Conservation (phyloP, 2,329 filamentous ascomycete genomes). For the Huntiella savannae region DNA sequence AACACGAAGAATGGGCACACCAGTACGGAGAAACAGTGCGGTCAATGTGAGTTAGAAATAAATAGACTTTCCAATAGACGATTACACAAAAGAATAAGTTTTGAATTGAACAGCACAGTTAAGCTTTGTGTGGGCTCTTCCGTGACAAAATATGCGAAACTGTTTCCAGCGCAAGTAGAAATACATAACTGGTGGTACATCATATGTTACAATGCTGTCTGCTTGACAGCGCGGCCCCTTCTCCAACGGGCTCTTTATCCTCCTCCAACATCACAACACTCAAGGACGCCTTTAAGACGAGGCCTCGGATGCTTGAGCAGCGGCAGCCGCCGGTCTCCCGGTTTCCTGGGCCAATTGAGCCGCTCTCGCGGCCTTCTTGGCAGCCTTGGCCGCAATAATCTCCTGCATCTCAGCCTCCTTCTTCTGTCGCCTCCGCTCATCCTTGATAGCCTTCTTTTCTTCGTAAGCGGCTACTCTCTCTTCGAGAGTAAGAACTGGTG, state of each 20-base stretch:
- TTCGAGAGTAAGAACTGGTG: slow-evolving; percentile 43
- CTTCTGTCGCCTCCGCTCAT: slow-evolving; percentile 28
- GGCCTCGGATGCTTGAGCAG: not conserved
- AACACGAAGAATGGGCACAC: slow-evolving; percentile 85
- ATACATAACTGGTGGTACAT: slow-evolving; percentile 9
- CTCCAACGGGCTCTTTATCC: not conserved
- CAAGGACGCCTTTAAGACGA: not conserved
- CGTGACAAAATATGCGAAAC: not conserved
- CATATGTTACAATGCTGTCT: slow-evolving; percentile 8
- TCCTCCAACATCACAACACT: not conserved
- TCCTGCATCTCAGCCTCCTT: slow-evolving; percentile 14
- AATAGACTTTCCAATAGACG: too few species aligned
- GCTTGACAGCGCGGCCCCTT: not conserved
- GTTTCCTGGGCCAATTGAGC: not conserved
- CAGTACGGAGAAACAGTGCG: slow-evolving; percentile 87
- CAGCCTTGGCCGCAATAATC: slow-evolving; percentile 6
- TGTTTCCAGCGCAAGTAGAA: not conserved
- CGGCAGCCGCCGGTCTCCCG: not conserved
- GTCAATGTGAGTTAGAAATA: slow-evolving; percentile 20
- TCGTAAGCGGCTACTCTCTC: slow-evolving; percentile 39
- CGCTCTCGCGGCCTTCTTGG: slow-evolving; percentile 3
- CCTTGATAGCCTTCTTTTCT: slow-evolving; percentile 36
- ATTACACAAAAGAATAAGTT: not conserved
- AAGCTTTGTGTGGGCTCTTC: not conserved
- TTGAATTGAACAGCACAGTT: not conserved